Evolutionary conservation across 2,329 filamentous ascomycete species (phyloP).

Genomic region (Cladosporium velox): DNA sequence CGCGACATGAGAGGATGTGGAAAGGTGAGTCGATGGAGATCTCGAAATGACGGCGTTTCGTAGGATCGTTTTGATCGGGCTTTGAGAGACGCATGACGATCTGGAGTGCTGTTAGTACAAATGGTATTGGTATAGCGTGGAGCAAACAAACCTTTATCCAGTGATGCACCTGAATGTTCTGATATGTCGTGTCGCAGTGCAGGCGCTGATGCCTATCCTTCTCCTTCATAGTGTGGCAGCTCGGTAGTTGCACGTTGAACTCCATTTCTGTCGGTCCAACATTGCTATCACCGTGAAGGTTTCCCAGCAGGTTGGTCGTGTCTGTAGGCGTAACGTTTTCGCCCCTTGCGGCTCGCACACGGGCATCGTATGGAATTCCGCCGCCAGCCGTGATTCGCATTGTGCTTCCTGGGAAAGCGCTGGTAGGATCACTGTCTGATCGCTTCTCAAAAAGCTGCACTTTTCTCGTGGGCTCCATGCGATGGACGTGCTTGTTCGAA

Average conservation of each 20-base stretch:
- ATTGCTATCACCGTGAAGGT: slow-evolving; percentile 73
- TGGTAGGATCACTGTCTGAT: slow-evolving; percentile 73
- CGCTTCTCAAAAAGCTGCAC: slow-evolving; percentile 85
- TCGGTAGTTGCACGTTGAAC: slow-evolving; percentile 88
- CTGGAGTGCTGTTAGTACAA: slow-evolving; percentile 46
- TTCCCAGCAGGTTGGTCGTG: slow-evolving; percentile 73
- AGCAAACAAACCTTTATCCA: slow-evolving; percentile 83
- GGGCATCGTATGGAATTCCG: slow-evolving; percentile 68
- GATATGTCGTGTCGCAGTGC: slow-evolving; percentile 90
- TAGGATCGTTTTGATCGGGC: slow-evolving; percentile 73
- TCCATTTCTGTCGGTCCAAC: slow-evolving; percentile 92
- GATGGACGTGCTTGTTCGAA: slow-evolving; percentile 78
- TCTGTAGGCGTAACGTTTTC: slow-evolving; percentile 56
- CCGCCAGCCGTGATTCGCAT: slow-evolving; percentile 78
- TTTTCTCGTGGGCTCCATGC: slow-evolving; percentile 81
- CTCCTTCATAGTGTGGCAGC: slow-evolving; percentile 78
- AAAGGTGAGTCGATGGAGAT: slow-evolving; percentile 96
- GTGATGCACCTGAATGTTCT: slow-evolving; percentile 90
- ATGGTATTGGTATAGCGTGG: neutral
- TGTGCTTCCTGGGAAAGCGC: slow-evolving; percentile 72
- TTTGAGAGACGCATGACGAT: slow-evolving; percentile 92
- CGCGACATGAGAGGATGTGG: slow-evolving; percentile 87
- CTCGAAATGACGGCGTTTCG: slow-evolving; percentile 84
- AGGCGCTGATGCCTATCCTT: slow-evolving; percentile 67
- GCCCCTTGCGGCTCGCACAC: slow-evolving; percentile 58